These are phyloP conservation scores for Peronosclerospora sorghi DNA, from an alignment of 352 stramenopile genomes.

Conservation along the genomic window DNA sequence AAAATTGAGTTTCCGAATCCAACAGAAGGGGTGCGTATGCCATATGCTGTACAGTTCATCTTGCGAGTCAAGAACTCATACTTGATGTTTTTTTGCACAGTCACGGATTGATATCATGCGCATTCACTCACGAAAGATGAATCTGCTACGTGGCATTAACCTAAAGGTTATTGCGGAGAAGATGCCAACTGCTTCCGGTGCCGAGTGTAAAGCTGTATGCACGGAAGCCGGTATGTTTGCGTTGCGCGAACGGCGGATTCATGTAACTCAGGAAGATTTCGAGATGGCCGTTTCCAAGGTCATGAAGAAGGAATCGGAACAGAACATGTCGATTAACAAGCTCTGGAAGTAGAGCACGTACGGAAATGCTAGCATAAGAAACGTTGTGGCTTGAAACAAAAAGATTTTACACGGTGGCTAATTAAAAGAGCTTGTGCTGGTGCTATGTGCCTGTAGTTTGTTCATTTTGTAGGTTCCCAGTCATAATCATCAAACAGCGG, in stretches of 20 bases:
- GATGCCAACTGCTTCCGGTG: slow-evolving; percentile 95
- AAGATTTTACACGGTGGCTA: slow-evolving; percentile 6
- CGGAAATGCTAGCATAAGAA: background rate
- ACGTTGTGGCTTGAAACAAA: too few species aligned
- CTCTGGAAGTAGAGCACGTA: slow-evolving; percentile 95
- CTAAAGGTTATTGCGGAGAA: slow-evolving; percentile 96
- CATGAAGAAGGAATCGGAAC: slow-evolving; percentile 99
- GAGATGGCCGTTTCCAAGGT: slow-evolving; percentile 99
- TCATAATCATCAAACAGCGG: slow-evolving; percentile 84
- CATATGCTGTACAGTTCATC: background rate
- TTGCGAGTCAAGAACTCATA: slow-evolving; percentile 3
- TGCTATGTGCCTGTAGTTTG: slow-evolving; percentile 2
- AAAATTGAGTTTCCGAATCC: slow-evolving; percentile 99
- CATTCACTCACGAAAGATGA: slow-evolving; percentile 99
- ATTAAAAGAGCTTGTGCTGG: slow-evolving; percentile 18
- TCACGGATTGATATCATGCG: slow-evolving; percentile 95
- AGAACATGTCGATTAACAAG: slow-evolving; percentile 97
- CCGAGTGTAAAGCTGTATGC: slow-evolving; percentile 99
- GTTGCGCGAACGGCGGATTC: slow-evolving; percentile 96
- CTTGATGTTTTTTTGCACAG: slow-evolving; percentile 21
- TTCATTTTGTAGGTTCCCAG: slow-evolving; percentile 38
- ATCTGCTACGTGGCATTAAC: slow-evolving; percentile 97
- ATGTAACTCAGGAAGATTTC: slow-evolving; percentile 99
- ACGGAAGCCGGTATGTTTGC: slow-evolving; percentile 99
- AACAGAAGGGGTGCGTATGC: slow-evolving; percentile 81